These are phyloP conservation scores for Hirsutella rhossiliensis DNA, from an alignment of 2,329 filamentous ascomycete species.

Conservation along the genomic window DNA sequence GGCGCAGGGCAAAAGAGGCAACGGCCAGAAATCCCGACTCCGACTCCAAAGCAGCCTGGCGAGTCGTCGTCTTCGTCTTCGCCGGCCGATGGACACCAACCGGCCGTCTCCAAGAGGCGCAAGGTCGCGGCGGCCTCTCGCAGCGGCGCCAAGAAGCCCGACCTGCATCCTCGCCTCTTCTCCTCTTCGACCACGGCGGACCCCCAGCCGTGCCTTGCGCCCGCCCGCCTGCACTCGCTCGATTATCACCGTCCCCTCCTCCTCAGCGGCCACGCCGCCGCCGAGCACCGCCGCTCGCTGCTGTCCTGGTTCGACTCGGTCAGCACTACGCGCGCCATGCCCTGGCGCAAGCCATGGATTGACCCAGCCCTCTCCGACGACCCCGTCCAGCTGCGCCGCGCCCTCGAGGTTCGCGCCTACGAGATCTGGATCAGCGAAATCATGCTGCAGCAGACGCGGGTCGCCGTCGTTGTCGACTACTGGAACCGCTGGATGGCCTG, in stretches of 20 bases:
- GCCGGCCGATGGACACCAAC: neutral
- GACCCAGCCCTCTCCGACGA: slow-evolving; percentile 22
- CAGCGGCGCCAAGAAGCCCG: neutral
- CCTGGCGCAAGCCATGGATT: slow-evolving; percentile 47
- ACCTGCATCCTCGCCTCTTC: slow-evolving; percentile 4
- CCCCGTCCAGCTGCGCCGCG: slow-evolving; percentile 22
- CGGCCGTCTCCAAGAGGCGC: slow-evolving; percentile 4
- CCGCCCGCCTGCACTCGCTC: slow-evolving; percentile 7
- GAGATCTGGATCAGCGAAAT: slow-evolving; percentile 57
- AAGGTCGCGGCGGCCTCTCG: neutral
- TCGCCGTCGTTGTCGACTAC: slow-evolving; percentile 49
- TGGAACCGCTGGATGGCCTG: slow-evolving; percentile 49
- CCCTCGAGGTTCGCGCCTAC: slow-evolving; percentile 44
- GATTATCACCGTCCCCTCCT: slow-evolving; percentile 39
- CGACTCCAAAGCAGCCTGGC: no score
- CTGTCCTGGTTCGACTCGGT: slow-evolving; percentile 40
- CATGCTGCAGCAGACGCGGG: slow-evolving; percentile 56
- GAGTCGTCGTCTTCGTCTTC: no score
- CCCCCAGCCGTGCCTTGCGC: slow-evolving; percentile 4
- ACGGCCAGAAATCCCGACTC: no score
- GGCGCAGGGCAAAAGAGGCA: no score
- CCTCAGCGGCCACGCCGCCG: slow-evolving; percentile 23
- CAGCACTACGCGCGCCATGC: slow-evolving; percentile 37
- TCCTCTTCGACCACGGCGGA: neutral
- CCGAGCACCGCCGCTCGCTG: slow-evolving; percentile 22